These are phyloP conservation scores for Nidula niveotomentosa DNA, from an alignment of 1,284 basidiomycete genomes.

Conservation along the genomic window DNA sequence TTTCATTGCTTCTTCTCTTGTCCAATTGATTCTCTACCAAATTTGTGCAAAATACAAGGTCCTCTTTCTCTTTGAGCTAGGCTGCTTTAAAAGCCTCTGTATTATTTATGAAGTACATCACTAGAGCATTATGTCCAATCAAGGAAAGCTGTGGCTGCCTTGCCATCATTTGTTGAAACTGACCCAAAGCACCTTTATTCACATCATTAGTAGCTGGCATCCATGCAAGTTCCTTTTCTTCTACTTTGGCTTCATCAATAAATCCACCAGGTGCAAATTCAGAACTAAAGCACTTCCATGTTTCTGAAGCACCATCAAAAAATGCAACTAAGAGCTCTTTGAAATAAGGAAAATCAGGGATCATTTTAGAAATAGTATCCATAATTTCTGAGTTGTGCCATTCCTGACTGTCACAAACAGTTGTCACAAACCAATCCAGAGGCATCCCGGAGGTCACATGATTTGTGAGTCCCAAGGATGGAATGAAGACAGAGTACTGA, in stretches of 20 bases:
- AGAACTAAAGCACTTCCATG: slow-evolving; percentile 28
- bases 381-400: slow-evolving; percentile 17
- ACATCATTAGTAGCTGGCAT: slow-evolving; percentile 31
- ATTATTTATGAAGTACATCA: slow-evolving; percentile 20
- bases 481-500: no score
- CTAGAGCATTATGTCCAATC: slow-evolving; percentile 18
- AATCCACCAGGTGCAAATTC: slow-evolving; percentile 29
- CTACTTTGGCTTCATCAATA: slow-evolving; percentile 25
- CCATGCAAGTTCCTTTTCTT: slow-evolving; percentile 21
- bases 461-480: no score
- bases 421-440: no score
- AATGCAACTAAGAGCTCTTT: slow-evolving; percentile 17
- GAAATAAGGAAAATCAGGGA: slow-evolving; percentile 18
- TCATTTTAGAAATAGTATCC: slow-evolving; percentile 7
- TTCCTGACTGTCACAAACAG: no score
- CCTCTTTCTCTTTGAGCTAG: no score
- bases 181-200: slow-evolving; percentile 30
- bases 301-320: slow-evolving; percentile 22
- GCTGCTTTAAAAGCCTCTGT: slow-evolving; percentile 20
- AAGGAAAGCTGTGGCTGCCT: slow-evolving; percentile 17
- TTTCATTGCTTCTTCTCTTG: no score
- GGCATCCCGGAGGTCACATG: no score
- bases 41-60: no score
- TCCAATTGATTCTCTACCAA: no score
- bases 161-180: slow-evolving; percentile 12